These are phyloP conservation scores for Miscanthus lutarioriparius DNA, from an alignment of 176 grass and related monocot genomes.

Conservation along the genomic window DNA sequence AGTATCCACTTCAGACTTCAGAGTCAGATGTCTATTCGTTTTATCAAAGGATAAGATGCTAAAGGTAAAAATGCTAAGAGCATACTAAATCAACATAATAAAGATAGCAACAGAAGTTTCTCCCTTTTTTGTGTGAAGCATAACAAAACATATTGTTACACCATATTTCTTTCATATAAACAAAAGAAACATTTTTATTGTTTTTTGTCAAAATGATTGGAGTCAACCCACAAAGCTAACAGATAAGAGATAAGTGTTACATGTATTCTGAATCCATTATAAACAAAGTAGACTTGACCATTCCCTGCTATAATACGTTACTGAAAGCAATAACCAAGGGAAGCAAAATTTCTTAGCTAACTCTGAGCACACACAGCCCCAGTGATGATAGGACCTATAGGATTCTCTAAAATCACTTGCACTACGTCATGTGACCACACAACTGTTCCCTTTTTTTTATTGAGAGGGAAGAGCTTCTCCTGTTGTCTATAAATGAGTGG, in stretches of 20 bases:
- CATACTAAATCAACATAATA: conserved; percentile 2
- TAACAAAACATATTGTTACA: not conserved
- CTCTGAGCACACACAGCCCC: not conserved
- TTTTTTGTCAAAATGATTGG: not conserved
- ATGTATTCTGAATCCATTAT: conserved; percentile 26
- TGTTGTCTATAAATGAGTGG: conserved; percentile 69
- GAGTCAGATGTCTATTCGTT: not conserved
- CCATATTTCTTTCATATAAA: not conserved
- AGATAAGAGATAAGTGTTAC: not conserved
- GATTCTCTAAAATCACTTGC: not conserved
- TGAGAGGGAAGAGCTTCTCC: not conserved
- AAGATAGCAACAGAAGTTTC: not conserved
- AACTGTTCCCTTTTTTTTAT: not conserved
- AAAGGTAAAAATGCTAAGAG: conserved; percentile 13
- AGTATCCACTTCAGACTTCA: conserved; percentile 14
- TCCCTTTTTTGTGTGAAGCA: not conserved
- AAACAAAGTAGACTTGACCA: not conserved
- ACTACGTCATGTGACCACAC: conserved; percentile 6
- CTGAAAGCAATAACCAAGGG: not conserved
- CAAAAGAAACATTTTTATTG: not conserved
- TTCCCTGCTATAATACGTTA: not conserved
- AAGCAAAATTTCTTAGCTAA: not conserved
- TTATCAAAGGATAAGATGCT: conserved; percentile 15
- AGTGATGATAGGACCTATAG: conserved; percentile 9
- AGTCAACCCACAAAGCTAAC: not conserved